Conservation (phyloP, 768 basidiomycete genomes). For the Collybia sp. region DNA sequence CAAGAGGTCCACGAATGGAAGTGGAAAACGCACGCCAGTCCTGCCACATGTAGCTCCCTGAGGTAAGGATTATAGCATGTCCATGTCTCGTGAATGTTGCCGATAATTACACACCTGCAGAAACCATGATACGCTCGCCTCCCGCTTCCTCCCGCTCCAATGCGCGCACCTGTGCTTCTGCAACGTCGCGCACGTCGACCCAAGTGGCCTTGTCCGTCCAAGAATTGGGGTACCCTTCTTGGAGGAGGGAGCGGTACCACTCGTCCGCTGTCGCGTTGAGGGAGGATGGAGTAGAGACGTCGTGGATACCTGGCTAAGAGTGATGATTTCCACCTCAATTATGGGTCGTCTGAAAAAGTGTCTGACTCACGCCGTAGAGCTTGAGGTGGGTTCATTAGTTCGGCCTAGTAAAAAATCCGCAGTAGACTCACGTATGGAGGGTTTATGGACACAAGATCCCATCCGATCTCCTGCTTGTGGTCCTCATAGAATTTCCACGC, state of each 20-base stretch:
- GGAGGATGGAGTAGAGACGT: conserved; percentile 22
- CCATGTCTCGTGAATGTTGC: not conserved
- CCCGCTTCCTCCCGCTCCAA: conserved; percentile 47
- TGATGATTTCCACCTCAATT: not conserved
- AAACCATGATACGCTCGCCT: conserved; percentile 53
- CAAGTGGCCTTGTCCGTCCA: conserved; percentile 24
- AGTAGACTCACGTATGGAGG: conserved; percentile 42
- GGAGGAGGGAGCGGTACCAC: conserved; percentile 22
- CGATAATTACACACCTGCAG: conserved; percentile 19
- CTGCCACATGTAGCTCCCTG: conserved; percentile 24
- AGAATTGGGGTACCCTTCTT: conserved; percentile 10
- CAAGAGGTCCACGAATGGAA: not conserved
- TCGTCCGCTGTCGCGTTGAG: conserved; percentile 34
- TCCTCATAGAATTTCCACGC: conserved; percentile 38
- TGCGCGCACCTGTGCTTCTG: conserved; percentile 49
- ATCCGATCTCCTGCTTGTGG: conserved; percentile 35
- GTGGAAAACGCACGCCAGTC: conserved; percentile 24
- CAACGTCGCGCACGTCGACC: conserved; percentile 54
- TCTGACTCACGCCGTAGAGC: conserved; percentile 12
- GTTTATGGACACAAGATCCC: conserved; percentile 50
- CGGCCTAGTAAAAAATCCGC: not conserved
- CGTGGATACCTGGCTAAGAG: conserved; percentile 38
- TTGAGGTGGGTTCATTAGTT: too few relatives aligned
- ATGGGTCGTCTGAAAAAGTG: too few relatives aligned
- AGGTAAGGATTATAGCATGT: not conserved